A percentile compares a stretch with the other conserved stretches of the same genome.
Evolutionary conservation across 2,329 filamentous ascomycete species (phyloP).

Genomic region (Microdochium nivale): DNA sequence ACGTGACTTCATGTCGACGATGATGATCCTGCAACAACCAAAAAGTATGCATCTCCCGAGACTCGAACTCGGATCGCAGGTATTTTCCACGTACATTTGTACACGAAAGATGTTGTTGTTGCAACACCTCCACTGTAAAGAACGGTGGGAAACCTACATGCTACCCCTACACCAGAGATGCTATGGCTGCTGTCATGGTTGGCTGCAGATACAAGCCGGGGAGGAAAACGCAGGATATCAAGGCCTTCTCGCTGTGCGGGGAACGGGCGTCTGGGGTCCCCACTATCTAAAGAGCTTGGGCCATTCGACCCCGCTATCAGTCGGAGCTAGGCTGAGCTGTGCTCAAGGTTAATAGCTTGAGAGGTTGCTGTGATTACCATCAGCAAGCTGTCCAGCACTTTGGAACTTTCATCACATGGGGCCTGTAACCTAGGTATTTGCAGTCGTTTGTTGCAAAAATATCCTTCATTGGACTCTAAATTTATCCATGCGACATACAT

Average conservation of each 20-base stretch:
- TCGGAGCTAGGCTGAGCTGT: too few species aligned
- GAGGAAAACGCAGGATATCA: background rate
- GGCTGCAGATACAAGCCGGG: background rate
- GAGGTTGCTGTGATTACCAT: too few species aligned
- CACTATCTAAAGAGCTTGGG: background rate
- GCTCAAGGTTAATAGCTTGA: too few species aligned
- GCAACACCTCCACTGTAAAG: conserved; percentile 12
- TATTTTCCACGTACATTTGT: conserved; percentile 5
- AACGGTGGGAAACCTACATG: conserved; percentile 1
- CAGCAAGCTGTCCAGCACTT: too few species aligned
- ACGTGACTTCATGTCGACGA: too few species aligned
- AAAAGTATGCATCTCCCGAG: conserved; percentile 17
- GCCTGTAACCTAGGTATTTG: too few species aligned
- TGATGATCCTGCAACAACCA: background rate
- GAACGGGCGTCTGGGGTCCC: background rate
- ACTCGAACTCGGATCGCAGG: conserved; percentile 24
- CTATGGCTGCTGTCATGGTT: background rate
- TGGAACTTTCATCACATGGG: too few species aligned
- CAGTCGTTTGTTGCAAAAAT: too few species aligned
- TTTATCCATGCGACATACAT: too few species aligned
- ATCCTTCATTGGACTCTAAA: too few species aligned
- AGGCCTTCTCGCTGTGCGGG: background rate
- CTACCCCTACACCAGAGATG: conserved; percentile 1
- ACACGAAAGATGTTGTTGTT: conserved; percentile 20
- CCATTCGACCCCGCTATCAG: background rate